Percentiles rank a stretch among this genome's conserved stretches.
phyloP scores from a whole-genome alignment of 148 eudicot genomes.

The Vaccinium myrtillus region DNA sequence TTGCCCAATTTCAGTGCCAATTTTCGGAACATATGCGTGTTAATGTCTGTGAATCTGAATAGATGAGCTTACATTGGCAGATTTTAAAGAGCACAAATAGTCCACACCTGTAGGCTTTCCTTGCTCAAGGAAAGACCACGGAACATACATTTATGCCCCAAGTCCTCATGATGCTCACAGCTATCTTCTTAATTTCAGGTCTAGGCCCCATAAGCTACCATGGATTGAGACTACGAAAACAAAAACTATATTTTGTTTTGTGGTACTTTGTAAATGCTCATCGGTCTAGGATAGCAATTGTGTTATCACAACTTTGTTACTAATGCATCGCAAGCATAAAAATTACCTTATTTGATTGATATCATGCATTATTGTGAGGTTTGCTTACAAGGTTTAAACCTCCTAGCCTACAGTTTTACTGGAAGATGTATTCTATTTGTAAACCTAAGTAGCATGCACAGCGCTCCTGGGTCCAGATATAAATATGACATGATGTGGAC shows the following conservation, averaged over 20 bases:
- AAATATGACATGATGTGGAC: background rate
- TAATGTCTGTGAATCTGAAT: conserved; percentile 1
- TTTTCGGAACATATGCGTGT: background rate
- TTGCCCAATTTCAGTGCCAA: background rate
- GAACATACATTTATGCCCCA: background rate
- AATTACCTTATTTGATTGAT: background rate
- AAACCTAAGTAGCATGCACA: background rate
- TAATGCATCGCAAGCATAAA: background rate
- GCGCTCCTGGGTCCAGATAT: background rate
- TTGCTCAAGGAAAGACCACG: background rate
- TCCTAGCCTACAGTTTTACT: background rate
- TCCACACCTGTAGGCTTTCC: conserved; percentile 10
- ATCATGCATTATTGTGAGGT: background rate
- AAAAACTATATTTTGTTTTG: background rate
- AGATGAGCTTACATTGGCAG: background rate
- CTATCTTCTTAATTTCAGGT: background rate
- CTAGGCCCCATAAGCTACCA: background rate
- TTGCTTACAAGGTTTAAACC: background rate
- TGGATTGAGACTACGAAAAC: background rate
- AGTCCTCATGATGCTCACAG: background rate
- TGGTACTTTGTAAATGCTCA: background rate
- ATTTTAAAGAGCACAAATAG: background rate
- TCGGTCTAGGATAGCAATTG: background rate
- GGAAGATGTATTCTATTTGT: background rate
- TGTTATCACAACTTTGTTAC: background rate